phyloP scores from a whole-genome alignment of 768 basidiomycete species.

The Tricholoma sp. region DNA sequence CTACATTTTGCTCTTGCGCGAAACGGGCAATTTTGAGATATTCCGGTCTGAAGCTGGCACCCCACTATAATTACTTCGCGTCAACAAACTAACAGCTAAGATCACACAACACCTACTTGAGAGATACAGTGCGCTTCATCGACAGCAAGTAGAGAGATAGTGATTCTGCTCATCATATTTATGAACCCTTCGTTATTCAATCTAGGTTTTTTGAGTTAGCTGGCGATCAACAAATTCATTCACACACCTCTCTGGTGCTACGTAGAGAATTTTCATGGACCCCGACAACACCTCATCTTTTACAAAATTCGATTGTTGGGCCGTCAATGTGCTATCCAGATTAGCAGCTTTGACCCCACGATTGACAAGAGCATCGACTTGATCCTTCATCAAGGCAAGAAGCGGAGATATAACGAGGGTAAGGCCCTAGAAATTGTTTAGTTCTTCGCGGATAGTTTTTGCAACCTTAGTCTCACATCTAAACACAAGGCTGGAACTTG shows the following conservation, averaged over 20 bases:
- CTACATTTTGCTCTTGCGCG: slow-evolving; percentile 8
- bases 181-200: slow-evolving; percentile 14
- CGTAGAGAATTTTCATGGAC: slow-evolving; percentile 12
- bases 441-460: background rate
- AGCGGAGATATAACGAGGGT: slow-evolving; percentile 12
- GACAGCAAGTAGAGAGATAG: slow-evolving; percentile 42
- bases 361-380: slow-evolving; percentile 8
- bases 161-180: slow-evolving; percentile 34
- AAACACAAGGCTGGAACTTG: slow-evolving; percentile 14
- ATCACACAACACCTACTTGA: slow-evolving; percentile 20
- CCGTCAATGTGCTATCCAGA: slow-evolving; percentile 10
- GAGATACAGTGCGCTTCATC: slow-evolving; percentile 48
- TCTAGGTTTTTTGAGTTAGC: slow-evolving; percentile 1
- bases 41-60: slow-evolving; percentile 12
- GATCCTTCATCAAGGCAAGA: slow-evolving; percentile 12
- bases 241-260: slow-evolving; percentile 13
- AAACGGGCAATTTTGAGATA: slow-evolving; percentile 15
- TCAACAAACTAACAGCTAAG: background rate
- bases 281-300: slow-evolving; percentile 9
- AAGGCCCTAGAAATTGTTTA: slow-evolving; percentile 6
- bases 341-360: slow-evolving; percentile 12
- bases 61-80: slow-evolving; percentile 4
- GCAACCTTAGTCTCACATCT: slow-evolving; percentile 3
- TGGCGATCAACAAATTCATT: background rate
- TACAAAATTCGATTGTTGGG: slow-evolving; percentile 4